Percentiles rank a stretch among this genome's conserved stretches.
Conservation (phyloP, 2,329 filamentous ascomycete species). For the Sporothrix schenckii region DNA sequence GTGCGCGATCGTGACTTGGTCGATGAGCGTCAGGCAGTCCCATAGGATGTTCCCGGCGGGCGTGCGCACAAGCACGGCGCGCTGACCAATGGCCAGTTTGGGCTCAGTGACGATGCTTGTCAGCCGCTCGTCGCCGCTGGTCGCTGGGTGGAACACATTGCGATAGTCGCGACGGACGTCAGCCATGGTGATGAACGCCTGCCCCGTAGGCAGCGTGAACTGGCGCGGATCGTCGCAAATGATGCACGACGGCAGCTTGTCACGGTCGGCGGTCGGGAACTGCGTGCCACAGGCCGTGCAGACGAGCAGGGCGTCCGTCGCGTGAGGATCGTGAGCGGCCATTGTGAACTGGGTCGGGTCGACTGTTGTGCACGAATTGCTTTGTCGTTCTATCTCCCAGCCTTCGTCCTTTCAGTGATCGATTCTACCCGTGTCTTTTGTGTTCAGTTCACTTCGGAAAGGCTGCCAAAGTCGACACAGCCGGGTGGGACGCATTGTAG, state of each 20-base stretch:
- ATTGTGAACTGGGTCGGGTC: neutral
- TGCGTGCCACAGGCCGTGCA: conserved; percentile 73
- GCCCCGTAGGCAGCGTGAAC: conserved; percentile 65
- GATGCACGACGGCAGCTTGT: conserved; percentile 59
- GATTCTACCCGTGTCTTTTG: neutral
- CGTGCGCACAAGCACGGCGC: conserved; percentile 69
- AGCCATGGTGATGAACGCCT: conserved; percentile 66
- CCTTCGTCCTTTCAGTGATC: neutral
- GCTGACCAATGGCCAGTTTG: conserved; percentile 73
- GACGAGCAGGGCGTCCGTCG: conserved; percentile 49
- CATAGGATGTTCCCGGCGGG: conserved; percentile 72
- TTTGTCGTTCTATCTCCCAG: neutral
- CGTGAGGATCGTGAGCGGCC: conserved; percentile 31
- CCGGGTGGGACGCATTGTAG: neutral
- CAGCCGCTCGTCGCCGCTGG: conserved; percentile 47
- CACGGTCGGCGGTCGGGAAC: conserved; percentile 57
- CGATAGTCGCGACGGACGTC: conserved; percentile 50
- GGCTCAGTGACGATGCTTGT: conserved; percentile 55
- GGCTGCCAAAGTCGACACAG: neutral
- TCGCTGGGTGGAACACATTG: conserved; percentile 58
- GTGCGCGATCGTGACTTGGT: conserved; percentile 61
- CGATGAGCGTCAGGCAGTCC: conserved; percentile 74
- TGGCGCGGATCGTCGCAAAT: conserved; percentile 77
- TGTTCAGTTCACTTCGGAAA: neutral
- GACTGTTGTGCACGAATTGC: neutral